These are phyloP conservation scores for Tylopilus balloui DNA, from an alignment of 768 basidiomycete genomes.

Conservation along the genomic window DNA sequence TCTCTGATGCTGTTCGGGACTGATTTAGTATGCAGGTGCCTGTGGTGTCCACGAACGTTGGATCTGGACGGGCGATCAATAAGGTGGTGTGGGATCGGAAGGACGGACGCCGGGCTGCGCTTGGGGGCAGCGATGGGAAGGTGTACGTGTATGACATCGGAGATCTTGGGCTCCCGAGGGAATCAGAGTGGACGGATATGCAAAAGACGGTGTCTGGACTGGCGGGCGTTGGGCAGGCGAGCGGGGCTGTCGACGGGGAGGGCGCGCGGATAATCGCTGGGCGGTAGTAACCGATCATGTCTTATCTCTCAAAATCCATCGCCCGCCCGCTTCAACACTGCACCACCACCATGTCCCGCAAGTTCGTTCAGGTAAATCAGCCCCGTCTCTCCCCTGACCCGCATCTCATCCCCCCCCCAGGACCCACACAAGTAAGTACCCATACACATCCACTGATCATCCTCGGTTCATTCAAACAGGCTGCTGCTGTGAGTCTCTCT, in stretches of 20 bases:
- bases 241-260: constrained; percentile 32
- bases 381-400: background rate
- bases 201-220: constrained; percentile 81
- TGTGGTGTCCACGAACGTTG: constrained; percentile 78
- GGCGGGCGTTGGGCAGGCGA: constrained; percentile 43
- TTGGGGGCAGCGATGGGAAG: constrained; percentile 90
- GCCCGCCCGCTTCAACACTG: background rate
- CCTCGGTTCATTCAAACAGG: constrained; percentile 29
- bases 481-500: constrained; percentile 41
- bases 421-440: constrained; percentile 47
- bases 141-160: constrained; percentile 95
- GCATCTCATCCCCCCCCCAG: constrained; percentile 10
- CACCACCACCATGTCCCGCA: constrained; percentile 15
- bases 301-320: constrained; percentile 3
- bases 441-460: constrained; percentile 19
- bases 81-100: constrained; percentile 94
- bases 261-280: constrained; percentile 32
- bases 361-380: constrained; percentile 16
- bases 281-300: constrained; percentile 20
- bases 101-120: constrained; percentile 82
- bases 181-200: constrained; percentile 91
- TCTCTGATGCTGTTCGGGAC: background rate
- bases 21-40: constrained; percentile 63
- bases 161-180: constrained; percentile 82
- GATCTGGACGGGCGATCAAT: constrained; percentile 82